phyloP scores from a whole-genome alignment of 2,329 filamentous ascomycete genomes.

The Fusarium musae region DNA sequence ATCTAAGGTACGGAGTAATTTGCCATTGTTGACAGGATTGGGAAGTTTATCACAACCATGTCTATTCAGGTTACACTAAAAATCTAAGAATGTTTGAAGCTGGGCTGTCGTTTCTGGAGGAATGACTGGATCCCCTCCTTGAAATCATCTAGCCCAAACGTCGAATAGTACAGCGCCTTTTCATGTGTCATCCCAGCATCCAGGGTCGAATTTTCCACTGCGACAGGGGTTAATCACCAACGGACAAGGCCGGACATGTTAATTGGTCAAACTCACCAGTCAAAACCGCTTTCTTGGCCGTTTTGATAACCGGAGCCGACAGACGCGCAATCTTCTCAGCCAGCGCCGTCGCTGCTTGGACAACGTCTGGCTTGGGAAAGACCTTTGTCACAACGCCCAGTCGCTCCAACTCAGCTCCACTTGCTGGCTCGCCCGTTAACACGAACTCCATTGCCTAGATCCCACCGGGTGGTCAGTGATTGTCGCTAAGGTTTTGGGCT shows the following conservation, averaged over 20 bases:
- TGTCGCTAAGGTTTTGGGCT: not conserved
- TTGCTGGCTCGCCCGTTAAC: slow-evolving; percentile 29
- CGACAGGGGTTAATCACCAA: not conserved
- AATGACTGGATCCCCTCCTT: slow-evolving; percentile 30
- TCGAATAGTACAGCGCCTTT: slow-evolving; percentile 32
- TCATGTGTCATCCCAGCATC: slow-evolving; percentile 29
- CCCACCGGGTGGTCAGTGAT: not conserved
- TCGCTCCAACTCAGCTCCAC: slow-evolving; percentile 26
- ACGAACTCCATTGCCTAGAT: slow-evolving; percentile 33
- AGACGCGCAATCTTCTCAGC: slow-evolving; percentile 29
- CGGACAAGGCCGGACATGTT: not conserved
- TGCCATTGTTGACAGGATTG: too few species aligned
- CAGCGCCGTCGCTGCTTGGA: slow-evolving; percentile 6
- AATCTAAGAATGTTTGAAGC: slow-evolving; percentile 23
- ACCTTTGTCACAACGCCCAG: slow-evolving; percentile 29
- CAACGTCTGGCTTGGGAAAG: slow-evolving; percentile 24
- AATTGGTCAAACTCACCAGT: slow-evolving; percentile 5
- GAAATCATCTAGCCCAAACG: slow-evolving; percentile 28
- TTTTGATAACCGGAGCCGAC: slow-evolving; percentile 21
- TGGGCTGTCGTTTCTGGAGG: slow-evolving; percentile 12
- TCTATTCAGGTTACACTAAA: too few species aligned
- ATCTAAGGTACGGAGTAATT: not conserved
- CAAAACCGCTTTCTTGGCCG: slow-evolving; percentile 32
- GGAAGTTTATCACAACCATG: not conserved
- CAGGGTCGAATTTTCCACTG: slow-evolving; percentile 21